Conservation (phyloP, 192 early-diverging fungal genomes). For the Thamnidium elegans region DNA sequence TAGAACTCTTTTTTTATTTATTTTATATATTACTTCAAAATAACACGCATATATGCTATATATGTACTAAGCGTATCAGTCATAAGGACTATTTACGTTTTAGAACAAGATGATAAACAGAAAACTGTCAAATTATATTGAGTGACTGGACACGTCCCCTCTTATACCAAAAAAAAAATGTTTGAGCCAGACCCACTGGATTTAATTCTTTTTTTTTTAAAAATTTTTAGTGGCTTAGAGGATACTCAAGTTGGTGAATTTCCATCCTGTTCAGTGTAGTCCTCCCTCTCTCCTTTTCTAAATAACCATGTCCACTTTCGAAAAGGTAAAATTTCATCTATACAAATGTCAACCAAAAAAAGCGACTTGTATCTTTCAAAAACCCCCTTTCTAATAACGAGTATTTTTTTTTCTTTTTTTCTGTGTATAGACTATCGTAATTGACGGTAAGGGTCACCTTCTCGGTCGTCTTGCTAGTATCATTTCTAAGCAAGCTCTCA, state of each 20-base stretch:
- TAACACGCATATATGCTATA: too few relatives aligned
- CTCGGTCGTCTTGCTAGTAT: conserved; percentile 97
- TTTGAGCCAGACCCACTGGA: not conserved
- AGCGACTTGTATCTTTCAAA: not conserved
- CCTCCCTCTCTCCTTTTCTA: conserved; percentile 16
- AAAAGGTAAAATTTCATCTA: conserved; percentile 20
- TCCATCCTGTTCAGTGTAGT: not conserved
- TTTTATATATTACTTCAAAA: too few relatives aligned
- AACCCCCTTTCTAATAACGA: not conserved
- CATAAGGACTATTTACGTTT: too few relatives aligned
- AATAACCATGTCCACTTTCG: conserved; percentile 30
- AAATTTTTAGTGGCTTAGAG: not conserved
- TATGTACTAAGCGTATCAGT: too few relatives aligned
- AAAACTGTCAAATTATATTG: not conserved
- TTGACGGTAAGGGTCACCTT: conserved; percentile 99
- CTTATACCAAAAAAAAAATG: not conserved
- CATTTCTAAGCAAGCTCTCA: conserved; percentile 96
- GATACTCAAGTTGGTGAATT: not conserved
- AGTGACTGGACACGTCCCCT: not conserved
- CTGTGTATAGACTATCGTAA: conserved; percentile 81
- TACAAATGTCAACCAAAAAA: not conserved
- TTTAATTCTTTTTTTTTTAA: not conserved
- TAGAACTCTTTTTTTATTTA: too few relatives aligned
- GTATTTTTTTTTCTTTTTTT: not conserved
- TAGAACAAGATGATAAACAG: too few relatives aligned